Percentiles rank a stretch among this genome's conserved stretches.
Evolutionary conservation across 495 filamentous ascomycete genomes (phyloP).

Genomic region (Aspergillus steynii): DNA sequence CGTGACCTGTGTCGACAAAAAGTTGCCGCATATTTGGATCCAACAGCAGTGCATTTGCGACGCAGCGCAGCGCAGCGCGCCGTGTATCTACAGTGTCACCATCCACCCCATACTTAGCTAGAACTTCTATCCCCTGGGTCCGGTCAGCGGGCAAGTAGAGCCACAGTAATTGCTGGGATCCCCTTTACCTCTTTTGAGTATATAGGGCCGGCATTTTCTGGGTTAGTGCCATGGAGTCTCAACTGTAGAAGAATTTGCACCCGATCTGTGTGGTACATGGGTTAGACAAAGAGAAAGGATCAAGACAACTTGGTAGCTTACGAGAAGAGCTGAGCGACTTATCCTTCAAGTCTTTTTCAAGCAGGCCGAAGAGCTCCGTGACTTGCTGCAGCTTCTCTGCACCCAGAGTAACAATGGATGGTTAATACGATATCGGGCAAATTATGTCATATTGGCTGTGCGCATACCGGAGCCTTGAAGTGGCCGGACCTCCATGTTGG

Average conservation of each 20-base stretch:
- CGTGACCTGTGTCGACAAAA: constrained; percentile 78
- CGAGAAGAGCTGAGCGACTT: constrained; percentile 54
- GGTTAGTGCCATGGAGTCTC: constrained; percentile 75
- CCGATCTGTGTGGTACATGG: constrained; percentile 50
- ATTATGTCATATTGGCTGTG: constrained; percentile 3
- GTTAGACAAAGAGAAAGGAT: constrained; percentile 4
- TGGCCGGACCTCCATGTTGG: constrained; percentile 29
- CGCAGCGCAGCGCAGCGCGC: constrained; percentile 75
- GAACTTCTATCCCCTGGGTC: constrained; percentile 70
- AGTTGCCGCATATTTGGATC: constrained; percentile 69
- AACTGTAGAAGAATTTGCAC: constrained; percentile 66
- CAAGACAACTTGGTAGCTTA: constrained; percentile 39
- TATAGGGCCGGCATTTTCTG: constrained; percentile 71
- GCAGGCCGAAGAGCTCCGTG: constrained; percentile 54
- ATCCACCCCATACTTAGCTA: constrained; percentile 72
- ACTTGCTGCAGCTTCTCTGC: constrained; percentile 67
- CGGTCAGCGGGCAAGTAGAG: constrained; percentile 18
- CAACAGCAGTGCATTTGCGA: constrained; percentile 85
- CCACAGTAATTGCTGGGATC: not conserved
- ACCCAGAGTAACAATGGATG: constrained; percentile 5
- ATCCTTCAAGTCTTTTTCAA: constrained; percentile 59
- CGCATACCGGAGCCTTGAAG: constrained; percentile 36
- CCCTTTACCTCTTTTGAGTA: constrained; percentile 69
- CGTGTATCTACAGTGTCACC: constrained; percentile 59
- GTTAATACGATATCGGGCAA: constrained; percentile 20